A percentile compares a stretch with the other conserved stretches of the same genome.
Conservation (phyloP, 768 basidiomycete species). For the Termitomyces sp. region DNA sequence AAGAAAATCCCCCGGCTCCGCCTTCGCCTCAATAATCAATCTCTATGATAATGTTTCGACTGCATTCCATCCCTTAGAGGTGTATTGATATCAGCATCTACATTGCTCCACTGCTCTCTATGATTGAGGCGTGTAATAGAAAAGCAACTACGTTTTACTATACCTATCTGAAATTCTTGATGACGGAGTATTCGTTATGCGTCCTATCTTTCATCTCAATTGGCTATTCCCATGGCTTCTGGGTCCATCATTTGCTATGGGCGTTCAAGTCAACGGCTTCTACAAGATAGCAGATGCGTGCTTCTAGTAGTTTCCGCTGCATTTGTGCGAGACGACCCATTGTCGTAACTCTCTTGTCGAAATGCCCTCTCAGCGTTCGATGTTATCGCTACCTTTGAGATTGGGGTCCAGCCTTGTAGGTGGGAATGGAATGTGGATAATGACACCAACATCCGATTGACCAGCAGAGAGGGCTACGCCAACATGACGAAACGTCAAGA, state of each 20-base stretch:
- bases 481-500: too few relatives aligned
- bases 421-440: too few relatives aligned
- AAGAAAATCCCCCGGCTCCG: conserved; percentile 7
- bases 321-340: conserved; percentile 97
- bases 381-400: not conserved
- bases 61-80: not conserved
- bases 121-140: not conserved
- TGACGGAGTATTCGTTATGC: not conserved
- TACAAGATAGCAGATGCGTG: conserved; percentile 16
- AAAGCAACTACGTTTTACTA: not conserved
- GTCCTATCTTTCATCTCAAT: conserved; percentile 22
- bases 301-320: conserved; percentile 87
- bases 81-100: not conserved
- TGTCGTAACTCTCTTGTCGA: conserved; percentile 14
- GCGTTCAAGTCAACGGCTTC: conserved; percentile 41
- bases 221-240: conserved; percentile 96
- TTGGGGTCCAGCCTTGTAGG: not conserved
- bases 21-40: not conserved
- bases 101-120: not conserved
- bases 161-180: not conserved
- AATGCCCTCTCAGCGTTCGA: too few relatives aligned
- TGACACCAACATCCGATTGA: too few relatives aligned
- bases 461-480: too few relatives aligned
- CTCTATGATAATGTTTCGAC: not conserved
- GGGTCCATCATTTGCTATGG: conserved; percentile 99